Evolutionary conservation across 805 yeast species (phyloP), one percentile per base, ranked within the genome.

Genomic region (Metschnikowia lachancei): DNA sequence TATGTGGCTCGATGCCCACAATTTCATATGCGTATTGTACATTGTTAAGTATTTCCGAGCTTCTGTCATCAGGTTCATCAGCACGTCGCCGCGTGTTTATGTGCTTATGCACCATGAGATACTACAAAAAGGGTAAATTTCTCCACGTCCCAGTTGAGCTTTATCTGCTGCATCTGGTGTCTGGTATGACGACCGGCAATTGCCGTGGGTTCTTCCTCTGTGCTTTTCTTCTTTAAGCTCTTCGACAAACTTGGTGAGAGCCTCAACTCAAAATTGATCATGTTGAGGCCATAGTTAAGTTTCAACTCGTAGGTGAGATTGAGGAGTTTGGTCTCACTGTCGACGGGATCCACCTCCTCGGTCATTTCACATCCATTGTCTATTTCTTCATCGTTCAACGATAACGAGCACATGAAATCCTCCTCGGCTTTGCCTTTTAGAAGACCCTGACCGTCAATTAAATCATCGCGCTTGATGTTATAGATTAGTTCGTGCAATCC

Each of bases 61-160:
- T 22, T 22, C 24, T 22, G 24, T 22, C n/a, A n/a, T n/a, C n/a
- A n/a, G n/a, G n/a, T n/a, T n/a, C n/a, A n/a, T n/a, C n/a, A n/a
- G n/a, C n/a, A n/a, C n/a, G 19, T 24, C 24, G 20, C 20, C 20
- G 14, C 7, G 16, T n/a, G 32, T 24, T 24, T 9, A 31, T 12
- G 19, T 14, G 13, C 11, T 20, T 43, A 52, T 8, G 54, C 37
- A n/a, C 53, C 53, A 20, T 34, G 52, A 2, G 56, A 66, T 14
- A 67, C 60, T 43, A 72, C 59, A 36, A 52, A 64, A 41, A 70
- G 64, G 3, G 62, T 66, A 47, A 69, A 56, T 49, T 61, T 67
- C 53, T 72, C 77, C 24, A 72, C 75, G 41, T 72, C 76, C 77
- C 77, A 72, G 9, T 69, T 59, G 66, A 69, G 66, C 48, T 70